Evolutionary conservation across 805 yeast species (phyloP).

Genomic region (Myxozyma monticola): DNA sequence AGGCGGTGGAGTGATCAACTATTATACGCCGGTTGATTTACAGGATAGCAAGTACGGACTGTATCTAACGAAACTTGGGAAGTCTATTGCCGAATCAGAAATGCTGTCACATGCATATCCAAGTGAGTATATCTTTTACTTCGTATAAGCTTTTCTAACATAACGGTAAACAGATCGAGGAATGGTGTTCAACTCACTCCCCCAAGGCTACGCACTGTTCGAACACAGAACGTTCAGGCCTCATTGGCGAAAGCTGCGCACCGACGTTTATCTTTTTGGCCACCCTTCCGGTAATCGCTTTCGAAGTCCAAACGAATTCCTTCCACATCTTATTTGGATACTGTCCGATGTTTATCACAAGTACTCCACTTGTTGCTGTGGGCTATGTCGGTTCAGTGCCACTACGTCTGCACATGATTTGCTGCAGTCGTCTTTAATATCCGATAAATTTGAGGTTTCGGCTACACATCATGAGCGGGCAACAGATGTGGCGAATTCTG

Average conservation of each 20-base stretch:
- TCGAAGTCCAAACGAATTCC: conserved; percentile 19
- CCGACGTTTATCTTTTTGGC: conserved; percentile 19
- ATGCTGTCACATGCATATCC: background rate
- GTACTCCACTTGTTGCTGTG: background rate
- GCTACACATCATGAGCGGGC: too few species aligned
- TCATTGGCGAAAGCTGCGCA: too few species aligned
- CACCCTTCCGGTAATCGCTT: conserved; percentile 26
- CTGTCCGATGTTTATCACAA: conserved; percentile 2
- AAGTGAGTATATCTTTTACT: background rate
- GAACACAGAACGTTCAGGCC: conserved; percentile 14
- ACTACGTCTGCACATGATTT: too few species aligned
- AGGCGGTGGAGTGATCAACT: conserved; percentile 2
- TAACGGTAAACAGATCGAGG: background rate
- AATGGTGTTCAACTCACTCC: conserved; percentile 1
- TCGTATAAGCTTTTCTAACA: background rate
- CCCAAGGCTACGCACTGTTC: conserved; percentile 12
- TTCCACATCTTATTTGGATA: conserved; percentile 21
- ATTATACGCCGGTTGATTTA: background rate
- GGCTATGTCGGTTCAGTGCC: too few species aligned
- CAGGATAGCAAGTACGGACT: conserved; percentile 1
- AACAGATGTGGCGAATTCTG: too few species aligned
- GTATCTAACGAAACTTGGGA: conserved; percentile 8
- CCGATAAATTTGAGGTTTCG: too few species aligned
- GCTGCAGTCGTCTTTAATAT: too few species aligned
- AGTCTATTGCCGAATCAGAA: conserved; percentile 2